Evolutionary conservation across 805 yeast genomes (phyloP), one percentile per base, ranked within the genome.

Genomic region (Metschnikowia kunwiensis): DNA sequence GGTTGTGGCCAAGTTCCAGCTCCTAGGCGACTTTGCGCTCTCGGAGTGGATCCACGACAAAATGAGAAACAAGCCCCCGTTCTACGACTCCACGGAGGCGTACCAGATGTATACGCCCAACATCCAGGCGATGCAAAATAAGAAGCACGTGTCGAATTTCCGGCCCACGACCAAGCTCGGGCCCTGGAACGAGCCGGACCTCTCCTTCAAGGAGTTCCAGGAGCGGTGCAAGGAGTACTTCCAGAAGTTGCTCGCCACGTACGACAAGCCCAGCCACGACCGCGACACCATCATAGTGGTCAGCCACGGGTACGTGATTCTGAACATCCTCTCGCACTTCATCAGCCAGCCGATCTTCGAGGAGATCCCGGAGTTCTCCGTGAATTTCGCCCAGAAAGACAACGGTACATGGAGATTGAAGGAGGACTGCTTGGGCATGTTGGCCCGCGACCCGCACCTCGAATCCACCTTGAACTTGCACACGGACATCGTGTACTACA

Each of bases 31-130:
- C 44, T 68, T 68, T 57, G 74, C 72, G 9, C 48, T 68, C 12
- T 58, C 66, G 28, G 74, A 68, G 43, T 68, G 74, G 74, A 55
- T 68, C 44, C 74, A 68, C 40, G 72, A 68, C 32, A 57, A 58
- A 24, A 66, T 67, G 72, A 52, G 47, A 34, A 55, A 63, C 32
- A 60, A 65, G 43, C 71, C 72, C 8, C 72, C 72, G 4, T 65
- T 63, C 41, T 40, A 47, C 24, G 74, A 68, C 50, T 61, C 69
- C 34, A 63, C 64, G 35, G 72, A 68, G 46, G 74, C 72, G 3
- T 68, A 68, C 48, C 62, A 65, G 38, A 63, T 68, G 70, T 68
- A 65, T 39, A 67, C 70, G 5, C 71, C 72, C 25, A 68, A 68
- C 46, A 46, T 68, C 36, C 65, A 61, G 46, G 36, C 44, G 32